Evolutionary conservation across 1,284 basidiomycete genomes (phyloP), one percentile per base, ranked within the genome.

Genomic region (Ustilago crameri): DNA sequence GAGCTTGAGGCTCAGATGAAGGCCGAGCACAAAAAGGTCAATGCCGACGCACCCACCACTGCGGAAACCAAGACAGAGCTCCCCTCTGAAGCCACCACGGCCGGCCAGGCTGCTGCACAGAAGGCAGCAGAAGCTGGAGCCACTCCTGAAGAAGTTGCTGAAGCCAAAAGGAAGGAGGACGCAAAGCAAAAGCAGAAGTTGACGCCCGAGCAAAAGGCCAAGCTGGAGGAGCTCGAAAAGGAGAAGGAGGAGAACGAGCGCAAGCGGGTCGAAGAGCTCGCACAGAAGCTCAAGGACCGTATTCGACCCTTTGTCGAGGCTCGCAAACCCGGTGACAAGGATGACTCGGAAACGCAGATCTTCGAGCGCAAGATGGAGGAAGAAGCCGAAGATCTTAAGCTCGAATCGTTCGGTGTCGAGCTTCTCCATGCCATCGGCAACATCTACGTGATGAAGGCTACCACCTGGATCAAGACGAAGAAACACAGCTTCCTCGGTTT

Each of bases 361-460:
- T 84, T 95, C 81, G 90, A 91, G 83, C 86, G 87, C 52, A 89
- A 87, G 84, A 92, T 97, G 84, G 87, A 85, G 80, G 86, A 88
- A 43, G 96, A 99, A 84, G 93, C 93, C 1, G 93, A 97, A 72
- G 96, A 99, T 85, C 84, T 99, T 79, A 98, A 98, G 86, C 85
- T 98, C 60, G 96, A 99, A 86, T 95, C 93, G 74, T 99, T 99
- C 84, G 96, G 96, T 57, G 90, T 98, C 41, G 95, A 98, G 88
- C 90, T 95, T 9, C 73, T 84, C 42, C 79, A 81, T 57, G 76
- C 81, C 35, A 84, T 84, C 61, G 82, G 82, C 42, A 90, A 88
- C 58, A 90, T 97, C 34, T 98, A 98, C 84, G 90, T 93, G 78
- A 91, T 91, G 86, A 98, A 97, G 85, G 92, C 92, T 3, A 90